Evolutionary conservation across 371 early-diverging fungal genomes (phyloP).

Genomic region (Mycotypha africana): DNA sequence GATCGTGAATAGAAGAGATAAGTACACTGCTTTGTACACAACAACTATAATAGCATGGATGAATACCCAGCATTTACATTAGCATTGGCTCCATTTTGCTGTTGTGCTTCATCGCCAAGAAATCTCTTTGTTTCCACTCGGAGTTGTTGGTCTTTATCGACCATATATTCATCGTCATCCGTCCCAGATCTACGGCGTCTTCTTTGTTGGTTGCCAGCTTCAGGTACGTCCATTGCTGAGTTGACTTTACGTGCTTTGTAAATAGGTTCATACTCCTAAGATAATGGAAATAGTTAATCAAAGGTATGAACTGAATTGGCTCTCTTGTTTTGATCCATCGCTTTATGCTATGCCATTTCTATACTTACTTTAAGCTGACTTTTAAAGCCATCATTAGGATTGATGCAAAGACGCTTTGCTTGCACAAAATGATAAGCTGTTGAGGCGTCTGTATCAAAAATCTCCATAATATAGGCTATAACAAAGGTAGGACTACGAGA

Average conservation of each 20-base stretch:
- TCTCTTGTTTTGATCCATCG: background rate
- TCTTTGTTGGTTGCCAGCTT: constrained; percentile 37
- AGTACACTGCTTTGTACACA: too few species aligned
- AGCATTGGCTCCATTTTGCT: constrained; percentile 4
- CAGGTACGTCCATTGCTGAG: constrained; percentile 16
- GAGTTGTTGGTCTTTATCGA: background rate
- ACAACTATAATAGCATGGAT: constrained; percentile 9
- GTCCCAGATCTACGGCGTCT: constrained; percentile 50
- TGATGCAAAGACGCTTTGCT: constrained; percentile 78
- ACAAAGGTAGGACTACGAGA: constrained; percentile 85
- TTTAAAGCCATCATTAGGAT: constrained; percentile 78
- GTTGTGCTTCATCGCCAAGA: constrained; percentile 5
- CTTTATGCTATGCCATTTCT: too few species aligned
- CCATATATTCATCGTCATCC: constrained; percentile 27
- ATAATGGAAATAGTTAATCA: too few species aligned
- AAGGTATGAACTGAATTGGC: background rate
- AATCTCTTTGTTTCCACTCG: constrained; percentile 10
- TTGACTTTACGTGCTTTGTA: constrained; percentile 51
- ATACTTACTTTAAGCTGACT: constrained; percentile 65
- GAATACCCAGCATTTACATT: constrained; percentile 15
- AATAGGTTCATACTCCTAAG: constrained; percentile 77
- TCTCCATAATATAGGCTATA: constrained; percentile 83
- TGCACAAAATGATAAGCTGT: constrained; percentile 80
- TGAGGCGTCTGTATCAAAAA: constrained; percentile 55
- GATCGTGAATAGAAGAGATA: too few species aligned